A percentile compares a stretch with the other conserved stretches of the same genome.
Evolutionary conservation across 208 protist species (phyloP).

Genomic region (Acanthamoeba rhysodes): DNA sequence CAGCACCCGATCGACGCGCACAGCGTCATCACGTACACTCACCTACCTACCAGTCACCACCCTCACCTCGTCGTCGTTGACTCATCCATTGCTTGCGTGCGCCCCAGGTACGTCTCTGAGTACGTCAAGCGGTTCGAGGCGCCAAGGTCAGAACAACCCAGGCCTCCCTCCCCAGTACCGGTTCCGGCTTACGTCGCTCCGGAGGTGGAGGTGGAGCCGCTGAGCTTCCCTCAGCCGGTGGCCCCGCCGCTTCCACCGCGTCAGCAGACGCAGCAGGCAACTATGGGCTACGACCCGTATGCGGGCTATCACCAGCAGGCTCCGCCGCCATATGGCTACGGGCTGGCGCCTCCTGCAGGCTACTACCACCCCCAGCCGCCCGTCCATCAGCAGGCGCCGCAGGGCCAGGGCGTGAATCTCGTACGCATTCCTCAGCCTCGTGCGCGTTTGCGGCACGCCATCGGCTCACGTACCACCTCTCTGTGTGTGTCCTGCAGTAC

Average conservation of each 20-base stretch:
- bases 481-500: not conserved
- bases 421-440: not conserved
- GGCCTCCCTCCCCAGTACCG: not conserved
- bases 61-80: not conserved
- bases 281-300: slow-evolving; percentile 25
- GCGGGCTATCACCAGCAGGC: not conserved
- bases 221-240: not conserved
- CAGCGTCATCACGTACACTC: slow-evolving; percentile 60
- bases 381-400: not conserved
- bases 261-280: not conserved
- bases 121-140: slow-evolving; percentile 59
- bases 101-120: slow-evolving; percentile 18
- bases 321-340: not conserved
- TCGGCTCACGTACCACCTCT: not conserved
- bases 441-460: not conserved
- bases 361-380: not conserved
- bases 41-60: not conserved
- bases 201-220: not conserved
- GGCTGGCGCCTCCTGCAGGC: not conserved
- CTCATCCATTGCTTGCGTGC: not conserved
- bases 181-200: not conserved
- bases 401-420: not conserved
- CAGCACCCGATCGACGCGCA: slow-evolving; percentile 45
- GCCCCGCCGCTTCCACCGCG: not conserved
- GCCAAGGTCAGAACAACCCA: not conserved